phyloP scores from a whole-genome alignment of 306 rosid species.

The Glycine tomentella region DNA sequence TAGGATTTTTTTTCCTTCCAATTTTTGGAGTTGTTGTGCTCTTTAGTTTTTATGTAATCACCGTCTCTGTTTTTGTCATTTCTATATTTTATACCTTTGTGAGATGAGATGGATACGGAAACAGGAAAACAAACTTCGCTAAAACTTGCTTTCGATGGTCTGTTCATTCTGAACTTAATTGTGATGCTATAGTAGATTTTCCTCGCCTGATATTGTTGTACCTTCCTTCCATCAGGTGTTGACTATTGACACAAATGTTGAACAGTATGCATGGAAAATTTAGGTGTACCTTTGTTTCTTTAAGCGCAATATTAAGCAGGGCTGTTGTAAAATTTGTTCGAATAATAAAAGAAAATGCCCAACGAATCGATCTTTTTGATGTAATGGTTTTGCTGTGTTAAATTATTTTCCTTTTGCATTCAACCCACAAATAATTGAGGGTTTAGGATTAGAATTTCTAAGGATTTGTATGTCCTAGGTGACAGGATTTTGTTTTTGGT shows the following conservation, averaged over 20 bases:
- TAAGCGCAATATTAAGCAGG: too few relatives aligned
- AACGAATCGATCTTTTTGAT: not conserved
- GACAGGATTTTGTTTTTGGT: too few relatives aligned
- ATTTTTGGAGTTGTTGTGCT: slow-evolving; percentile 43
- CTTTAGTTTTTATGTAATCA: slow-evolving; percentile 48
- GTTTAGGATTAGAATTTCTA: too few relatives aligned
- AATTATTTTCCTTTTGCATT: not conserved
- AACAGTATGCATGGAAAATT: not conserved
- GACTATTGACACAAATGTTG: not conserved
- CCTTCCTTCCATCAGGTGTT: slow-evolving; percentile 10
- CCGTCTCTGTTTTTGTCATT: slow-evolving; percentile 39
- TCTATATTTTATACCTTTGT: slow-evolving; percentile 45
- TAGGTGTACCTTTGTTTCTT: too few relatives aligned
- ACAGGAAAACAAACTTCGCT: slow-evolving; percentile 6
- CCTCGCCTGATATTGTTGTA: not conserved
- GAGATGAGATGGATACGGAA: slow-evolving; percentile 43
- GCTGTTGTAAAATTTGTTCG: not conserved
- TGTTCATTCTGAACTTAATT: slow-evolving; percentile 34
- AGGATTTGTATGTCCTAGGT: too few relatives aligned
- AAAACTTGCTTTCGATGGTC: slow-evolving; percentile 13
- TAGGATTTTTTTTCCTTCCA: slow-evolving; percentile 40
- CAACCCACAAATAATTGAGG: too few relatives aligned
- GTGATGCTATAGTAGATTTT: slow-evolving; percentile 12
- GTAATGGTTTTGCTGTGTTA: not conserved
- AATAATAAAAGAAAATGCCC: not conserved